These are phyloP conservation scores for Metschnikowia drakensbergensis DNA, from an alignment of 805 yeast genomes.

Conservation along the genomic window DNA sequence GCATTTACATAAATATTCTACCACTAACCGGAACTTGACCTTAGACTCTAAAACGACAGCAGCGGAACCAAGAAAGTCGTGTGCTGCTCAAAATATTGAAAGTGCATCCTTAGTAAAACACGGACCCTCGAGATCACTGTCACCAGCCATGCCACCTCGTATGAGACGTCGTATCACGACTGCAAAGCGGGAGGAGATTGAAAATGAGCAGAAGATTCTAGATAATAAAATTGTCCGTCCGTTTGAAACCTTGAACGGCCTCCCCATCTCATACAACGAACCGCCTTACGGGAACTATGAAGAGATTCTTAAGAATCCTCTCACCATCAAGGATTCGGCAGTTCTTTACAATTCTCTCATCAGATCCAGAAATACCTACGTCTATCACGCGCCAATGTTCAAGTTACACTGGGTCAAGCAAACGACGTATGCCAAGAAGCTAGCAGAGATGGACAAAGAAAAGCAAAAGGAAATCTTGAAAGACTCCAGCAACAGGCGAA, in stretches of 20 bases:
- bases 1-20: background rate
- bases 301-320: conserved; percentile 55
- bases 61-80: background rate
- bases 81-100: background rate
- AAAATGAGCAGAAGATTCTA: conserved; percentile 36
- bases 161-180: conserved; percentile 43
- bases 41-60: no score
- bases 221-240: conserved; percentile 48
- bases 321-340: conserved; percentile 69
- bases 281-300: conserved; percentile 58
- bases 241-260: conserved; percentile 57
- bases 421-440: conserved; percentile 48
- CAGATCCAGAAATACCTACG: conserved; percentile 57
- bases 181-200: conserved; percentile 40
- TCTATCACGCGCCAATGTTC: conserved; percentile 68
- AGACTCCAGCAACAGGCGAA: conserved; percentile 15
- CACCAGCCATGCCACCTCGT: conserved; percentile 35
- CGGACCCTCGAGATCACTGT: background rate
- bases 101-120: background rate
- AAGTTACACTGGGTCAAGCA: conserved; percentile 77
- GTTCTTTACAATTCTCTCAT: conserved; percentile 67
- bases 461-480: conserved; percentile 18
- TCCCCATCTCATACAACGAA: conserved; percentile 61
- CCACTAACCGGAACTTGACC: no score
- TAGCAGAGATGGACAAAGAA: conserved; percentile 34